Evolutionary conservation across 2,329 filamentous ascomycete species (phyloP).

Genomic region (Dothistroma septosporum): DNA sequence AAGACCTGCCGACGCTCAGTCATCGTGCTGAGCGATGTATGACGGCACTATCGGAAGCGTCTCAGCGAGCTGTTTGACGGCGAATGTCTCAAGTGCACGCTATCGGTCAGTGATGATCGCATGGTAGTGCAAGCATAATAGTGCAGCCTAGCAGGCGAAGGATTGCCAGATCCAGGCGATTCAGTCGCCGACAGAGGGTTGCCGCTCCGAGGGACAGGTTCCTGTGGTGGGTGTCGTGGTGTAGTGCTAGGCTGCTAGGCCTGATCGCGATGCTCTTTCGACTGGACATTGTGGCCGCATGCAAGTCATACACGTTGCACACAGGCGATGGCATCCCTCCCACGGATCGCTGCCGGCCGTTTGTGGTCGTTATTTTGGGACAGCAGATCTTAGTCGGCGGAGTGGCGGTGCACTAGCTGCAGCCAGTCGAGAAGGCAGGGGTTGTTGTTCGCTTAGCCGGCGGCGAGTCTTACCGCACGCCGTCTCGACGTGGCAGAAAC

Average conservation of each 20-base stretch:
- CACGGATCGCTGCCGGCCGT: neutral
- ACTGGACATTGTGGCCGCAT: neutral
- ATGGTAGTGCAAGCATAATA: neutral
- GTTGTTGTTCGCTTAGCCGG: neutral
- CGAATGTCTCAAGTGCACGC: neutral
- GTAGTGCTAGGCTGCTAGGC: neutral
- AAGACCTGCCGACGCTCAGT: neutral
- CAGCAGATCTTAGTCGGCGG: neutral
- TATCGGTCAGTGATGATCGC: neutral
- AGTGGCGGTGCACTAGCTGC: neutral
- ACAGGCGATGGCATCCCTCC: neutral
- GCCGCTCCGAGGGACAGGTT: neutral
- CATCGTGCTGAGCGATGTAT: neutral
- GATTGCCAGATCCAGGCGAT: neutral
- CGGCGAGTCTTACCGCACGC: neutral
- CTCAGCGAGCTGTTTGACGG: neutral
- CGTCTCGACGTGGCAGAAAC: neutral
- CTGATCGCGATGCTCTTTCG: neutral
- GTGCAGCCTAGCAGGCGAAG: neutral
- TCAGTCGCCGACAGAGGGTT: neutral
- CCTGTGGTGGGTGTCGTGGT: neutral
- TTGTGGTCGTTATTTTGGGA: constrained; percentile 3
- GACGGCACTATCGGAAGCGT: neutral
- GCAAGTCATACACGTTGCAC: constrained; percentile 1
- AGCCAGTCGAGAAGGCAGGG: too few relatives aligned